Evolutionary conservation across 2,329 filamentous ascomycete species (phyloP).

Genomic region (Ceratocystis lukuohia): DNA sequence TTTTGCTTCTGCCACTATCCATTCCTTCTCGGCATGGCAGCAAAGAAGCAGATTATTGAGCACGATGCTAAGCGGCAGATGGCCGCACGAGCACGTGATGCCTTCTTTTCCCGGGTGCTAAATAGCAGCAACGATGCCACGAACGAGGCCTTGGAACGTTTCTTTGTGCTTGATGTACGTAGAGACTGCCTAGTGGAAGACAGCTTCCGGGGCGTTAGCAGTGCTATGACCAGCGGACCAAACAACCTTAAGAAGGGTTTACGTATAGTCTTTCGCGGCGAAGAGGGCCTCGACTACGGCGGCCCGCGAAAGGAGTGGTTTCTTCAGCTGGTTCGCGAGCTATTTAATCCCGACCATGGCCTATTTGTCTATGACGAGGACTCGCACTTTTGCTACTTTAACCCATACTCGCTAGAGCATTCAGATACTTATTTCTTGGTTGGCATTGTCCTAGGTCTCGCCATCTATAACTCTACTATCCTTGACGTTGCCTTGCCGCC

Average conservation of each 20-base stretch:
- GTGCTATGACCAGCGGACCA: conserved; percentile 64
- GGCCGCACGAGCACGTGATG: conserved; percentile 75
- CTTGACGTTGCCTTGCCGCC: conserved; percentile 77
- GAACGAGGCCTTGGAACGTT: conserved; percentile 46
- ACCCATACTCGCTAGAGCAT: conserved; percentile 76
- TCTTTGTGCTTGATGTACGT: conserved; percentile 58
- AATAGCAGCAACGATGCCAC: conserved; percentile 42
- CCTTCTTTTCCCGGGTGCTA: conserved; percentile 85
- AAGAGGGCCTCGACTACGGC: conserved; percentile 84
- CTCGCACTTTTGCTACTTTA: conserved; percentile 85
- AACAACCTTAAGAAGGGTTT: conserved; percentile 86
- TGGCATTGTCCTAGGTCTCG: conserved; percentile 72
- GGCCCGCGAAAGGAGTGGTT: conserved; percentile 94
- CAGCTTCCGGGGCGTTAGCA: conserved; percentile 70
- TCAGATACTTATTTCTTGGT: conserved; percentile 87
- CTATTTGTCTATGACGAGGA: conserved; percentile 88
- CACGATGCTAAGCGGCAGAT: conserved; percentile 80
- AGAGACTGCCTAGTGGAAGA: conserved; percentile 81
- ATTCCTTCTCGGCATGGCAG: conserved; percentile 80
- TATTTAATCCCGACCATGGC: conserved; percentile 85
- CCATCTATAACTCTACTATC: conserved; percentile 91
- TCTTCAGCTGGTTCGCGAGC: conserved; percentile 69
- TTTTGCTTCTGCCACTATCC: conserved; percentile 59
- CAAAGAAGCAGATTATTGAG: conserved; percentile 82
- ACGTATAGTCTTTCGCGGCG: conserved; percentile 70